Evolutionary conservation across 768 basidiomycete genomes (phyloP).

Genomic region (Macrolepiota dolichaula): DNA sequence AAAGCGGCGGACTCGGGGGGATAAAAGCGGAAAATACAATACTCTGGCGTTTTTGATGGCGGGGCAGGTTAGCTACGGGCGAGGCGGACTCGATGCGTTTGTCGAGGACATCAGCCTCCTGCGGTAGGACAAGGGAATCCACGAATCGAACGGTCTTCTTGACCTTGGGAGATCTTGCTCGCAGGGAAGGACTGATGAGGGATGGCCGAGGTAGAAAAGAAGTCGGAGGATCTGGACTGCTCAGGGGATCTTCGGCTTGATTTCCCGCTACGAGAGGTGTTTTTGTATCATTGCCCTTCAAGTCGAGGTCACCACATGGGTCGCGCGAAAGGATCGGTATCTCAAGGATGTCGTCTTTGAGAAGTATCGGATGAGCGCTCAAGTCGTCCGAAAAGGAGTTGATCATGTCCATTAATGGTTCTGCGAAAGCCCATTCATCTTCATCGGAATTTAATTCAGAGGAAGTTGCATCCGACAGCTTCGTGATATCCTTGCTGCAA

Average conservation of each 20-base stretch:
- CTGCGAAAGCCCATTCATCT: constrained; percentile 5
- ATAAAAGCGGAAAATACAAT: too few relatives aligned
- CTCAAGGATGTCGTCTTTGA: neutral
- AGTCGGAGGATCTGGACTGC: neutral
- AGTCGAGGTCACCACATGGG: neutral
- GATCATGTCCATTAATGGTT: constrained; percentile 6
- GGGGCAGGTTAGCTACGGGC: neutral
- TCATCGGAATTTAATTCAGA: neutral
- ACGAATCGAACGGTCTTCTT: constrained; percentile 8
- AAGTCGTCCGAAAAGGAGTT: neutral
- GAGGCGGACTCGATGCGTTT: neutral
- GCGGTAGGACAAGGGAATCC: neutral
- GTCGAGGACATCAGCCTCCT: neutral
- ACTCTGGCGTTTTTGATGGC: neutral
- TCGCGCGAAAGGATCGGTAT: neutral
- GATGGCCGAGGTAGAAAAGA: neutral
- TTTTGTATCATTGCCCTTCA: too few relatives aligned
- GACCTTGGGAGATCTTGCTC: neutral
- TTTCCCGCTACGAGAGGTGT: neutral
- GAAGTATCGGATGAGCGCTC: neutral
- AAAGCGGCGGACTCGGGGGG: neutral
- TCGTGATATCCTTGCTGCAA: neutral
- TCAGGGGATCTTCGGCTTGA: neutral
- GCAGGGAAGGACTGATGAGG: neutral
- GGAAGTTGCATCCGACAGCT: constrained; percentile 3